Evolutionary conservation across 1,284 basidiomycete species (phyloP).

Genomic region (Rhodotorula sp.): DNA sequence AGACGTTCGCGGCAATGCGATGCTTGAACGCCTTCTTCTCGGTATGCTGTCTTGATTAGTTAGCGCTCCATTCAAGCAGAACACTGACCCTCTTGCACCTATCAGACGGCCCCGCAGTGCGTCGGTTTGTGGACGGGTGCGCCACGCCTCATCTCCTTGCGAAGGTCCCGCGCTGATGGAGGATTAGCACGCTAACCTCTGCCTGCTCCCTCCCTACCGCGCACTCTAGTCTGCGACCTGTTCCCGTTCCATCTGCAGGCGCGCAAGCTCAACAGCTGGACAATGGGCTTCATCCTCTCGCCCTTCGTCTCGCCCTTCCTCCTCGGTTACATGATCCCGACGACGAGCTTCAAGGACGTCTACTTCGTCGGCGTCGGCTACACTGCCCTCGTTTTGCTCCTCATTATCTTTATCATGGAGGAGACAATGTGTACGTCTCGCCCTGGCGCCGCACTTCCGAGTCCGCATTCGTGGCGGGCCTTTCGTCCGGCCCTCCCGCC

Average conservation of each 20-base stretch:
- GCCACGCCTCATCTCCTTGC: slow-evolving; percentile 52
- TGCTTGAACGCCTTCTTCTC: slow-evolving; percentile 70
- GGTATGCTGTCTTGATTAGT: slow-evolving; percentile 29
- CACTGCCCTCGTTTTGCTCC: slow-evolving; percentile 58
- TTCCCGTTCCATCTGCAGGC: slow-evolving; percentile 75
- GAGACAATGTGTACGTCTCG: slow-evolving; percentile 59
- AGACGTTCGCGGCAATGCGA: slow-evolving; percentile 62
- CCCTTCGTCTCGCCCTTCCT: slow-evolving; percentile 55
- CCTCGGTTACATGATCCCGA: slow-evolving; percentile 62
- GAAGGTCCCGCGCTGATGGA: slow-evolving; percentile 2
- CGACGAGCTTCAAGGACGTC: slow-evolving; percentile 46
- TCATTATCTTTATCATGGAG: slow-evolving; percentile 63
- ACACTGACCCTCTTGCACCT: background rate
- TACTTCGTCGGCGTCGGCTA: slow-evolving; percentile 70
- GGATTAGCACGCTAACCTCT: background rate
- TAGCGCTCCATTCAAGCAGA: fast-evolving
- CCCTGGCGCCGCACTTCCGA: background rate
- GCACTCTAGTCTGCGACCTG: slow-evolving; percentile 55
- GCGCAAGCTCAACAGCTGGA: slow-evolving; percentile 73
- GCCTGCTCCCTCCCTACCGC: no score
- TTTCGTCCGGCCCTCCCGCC: no score
- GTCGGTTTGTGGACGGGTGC: background rate
- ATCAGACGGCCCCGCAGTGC: slow-evolving; percentile 51
- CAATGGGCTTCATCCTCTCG: slow-evolving; percentile 66
- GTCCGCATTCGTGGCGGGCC: slow-evolving; percentile 47